Percentiles rank a stretch among this genome's conserved stretches.
Evolutionary conservation across 768 basidiomycete species (phyloP).

Genomic region (Albatrellus ellisii): DNA sequence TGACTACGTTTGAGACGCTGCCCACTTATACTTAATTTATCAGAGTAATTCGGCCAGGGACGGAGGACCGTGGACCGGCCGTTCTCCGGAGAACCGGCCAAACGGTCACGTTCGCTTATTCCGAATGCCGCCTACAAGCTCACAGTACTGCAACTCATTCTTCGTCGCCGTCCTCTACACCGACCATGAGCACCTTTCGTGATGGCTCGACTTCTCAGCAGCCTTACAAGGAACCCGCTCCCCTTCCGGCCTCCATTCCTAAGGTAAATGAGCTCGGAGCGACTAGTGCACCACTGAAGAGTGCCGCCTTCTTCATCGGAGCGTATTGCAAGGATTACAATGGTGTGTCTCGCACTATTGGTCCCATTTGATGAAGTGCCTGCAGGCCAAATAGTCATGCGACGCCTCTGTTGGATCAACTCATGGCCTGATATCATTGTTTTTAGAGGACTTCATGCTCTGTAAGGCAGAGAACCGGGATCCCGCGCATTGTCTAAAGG

Average conservation of each 20-base stretch:
- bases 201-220: constrained; percentile 32
- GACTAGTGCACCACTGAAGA: constrained; percentile 90
- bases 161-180: constrained; percentile 4
- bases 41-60: neutral
- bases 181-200: constrained; percentile 34
- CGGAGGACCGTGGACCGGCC: neutral
- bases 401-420: neutral
- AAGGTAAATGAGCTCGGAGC: constrained; percentile 80
- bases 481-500: constrained; percentile 88
- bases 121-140: too few relatives aligned
- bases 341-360: constrained; percentile 38
- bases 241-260: constrained; percentile 53
- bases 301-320: constrained; percentile 94
- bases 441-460: constrained; percentile 86
- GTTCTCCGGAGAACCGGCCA: neutral
- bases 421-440: neutral
- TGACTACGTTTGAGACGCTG: too few relatives aligned
- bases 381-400: neutral
- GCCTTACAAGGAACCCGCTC: constrained; percentile 51
- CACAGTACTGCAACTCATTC: too few relatives aligned
- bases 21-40: too few relatives aligned
- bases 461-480: constrained; percentile 90
- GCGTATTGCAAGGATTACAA: constrained; percentile 94
- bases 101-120: too few relatives aligned
- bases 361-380: neutral